Base-by-base conservation (phyloP, 2,329 filamentous ascomycete genomes). In the Amesomyces nigricolor region DNA sequence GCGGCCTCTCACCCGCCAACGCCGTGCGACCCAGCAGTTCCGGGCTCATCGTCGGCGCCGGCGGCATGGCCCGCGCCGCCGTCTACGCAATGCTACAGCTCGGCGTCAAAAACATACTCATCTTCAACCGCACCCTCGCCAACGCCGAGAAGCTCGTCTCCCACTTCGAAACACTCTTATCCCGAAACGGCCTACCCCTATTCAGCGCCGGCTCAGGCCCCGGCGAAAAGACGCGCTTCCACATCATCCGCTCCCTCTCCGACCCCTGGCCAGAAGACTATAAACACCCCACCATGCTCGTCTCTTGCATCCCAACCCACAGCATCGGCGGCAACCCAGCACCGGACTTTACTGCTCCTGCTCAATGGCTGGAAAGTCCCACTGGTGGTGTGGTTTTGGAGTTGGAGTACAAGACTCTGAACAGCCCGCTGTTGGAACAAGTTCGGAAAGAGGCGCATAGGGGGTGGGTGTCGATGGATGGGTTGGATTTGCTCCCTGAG, bases 71-170 rank as follows among this genome's bases (percentile, higher is more conserved):
- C 8, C 78, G 88, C 57, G 87, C 88, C 3, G 86, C 87, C 2
- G 80, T 89, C 2, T 92, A 92, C 63, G 84, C 88, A 1, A 83
- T 92, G 80, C 76, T 91, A 22, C 86, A 88, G 63, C 75, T 91
- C 7, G 88, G 88, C 3, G 87, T 90, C 47, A 82, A 82, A 57
- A 87, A 88, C 61, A 87, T 92, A 47, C 84, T 87, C 61, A 79
- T 92, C 19, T 85, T 81, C 67, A 91, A 92, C 64, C 78, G 88
- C 29, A 91, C 87, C 0, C 59, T 77, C 2, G 74, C 76, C n/a
- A 86, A 86, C 49, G 87, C 88, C 0, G 76, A 84, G 53, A 82
- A 79, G 38, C 76, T 91, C 0, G 86, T 85, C 1, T 71, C 74
- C 0, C 87, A 91, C 65, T 91, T 90, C 68, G 84, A 81, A n/a